phyloP scores from a whole-genome alignment of 495 filamentous ascomycete genomes.

The Podospora sp. region DNA sequence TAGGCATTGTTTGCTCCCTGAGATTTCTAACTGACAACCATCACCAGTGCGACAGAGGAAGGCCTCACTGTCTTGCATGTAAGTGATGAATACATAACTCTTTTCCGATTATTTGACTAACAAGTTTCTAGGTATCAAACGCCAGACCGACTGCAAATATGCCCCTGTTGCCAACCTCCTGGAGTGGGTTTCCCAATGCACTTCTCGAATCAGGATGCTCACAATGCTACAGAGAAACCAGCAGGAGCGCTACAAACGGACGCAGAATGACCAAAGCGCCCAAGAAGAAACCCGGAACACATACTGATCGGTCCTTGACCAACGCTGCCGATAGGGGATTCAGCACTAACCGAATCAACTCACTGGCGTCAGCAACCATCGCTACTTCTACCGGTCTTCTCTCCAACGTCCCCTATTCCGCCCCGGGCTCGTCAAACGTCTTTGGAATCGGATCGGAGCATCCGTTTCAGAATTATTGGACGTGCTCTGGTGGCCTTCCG shows the following conservation, averaged over 20 bases:
- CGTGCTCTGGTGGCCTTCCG: constrained; percentile 66
- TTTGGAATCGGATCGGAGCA: constrained; percentile 70
- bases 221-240: constrained; percentile 46
- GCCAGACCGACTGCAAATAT: constrained; percentile 70
- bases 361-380: constrained; percentile 47
- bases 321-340: constrained; percentile 51
- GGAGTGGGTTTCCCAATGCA: constrained; percentile 52
- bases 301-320: constrained; percentile 30
- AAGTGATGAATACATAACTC: constrained; percentile 27
- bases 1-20: too few species aligned
- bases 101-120: not conserved
- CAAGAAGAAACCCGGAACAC: constrained; percentile 44
- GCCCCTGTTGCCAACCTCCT: constrained; percentile 68
- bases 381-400: constrained; percentile 61
- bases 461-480: constrained; percentile 78
- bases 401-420: constrained; percentile 67
- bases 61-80: constrained; percentile 69
- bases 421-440: constrained; percentile 63
- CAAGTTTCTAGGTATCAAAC: constrained; percentile 56
- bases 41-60: constrained; percentile 57
- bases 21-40: constrained; percentile 2
- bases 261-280: constrained; percentile 62
- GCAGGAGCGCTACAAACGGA: constrained; percentile 50
- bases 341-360: constrained; percentile 38
- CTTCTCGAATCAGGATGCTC: not conserved